Base-by-base conservation (phyloP, 495 filamentous ascomycete species). In the Lophium mytilinum region DNA sequence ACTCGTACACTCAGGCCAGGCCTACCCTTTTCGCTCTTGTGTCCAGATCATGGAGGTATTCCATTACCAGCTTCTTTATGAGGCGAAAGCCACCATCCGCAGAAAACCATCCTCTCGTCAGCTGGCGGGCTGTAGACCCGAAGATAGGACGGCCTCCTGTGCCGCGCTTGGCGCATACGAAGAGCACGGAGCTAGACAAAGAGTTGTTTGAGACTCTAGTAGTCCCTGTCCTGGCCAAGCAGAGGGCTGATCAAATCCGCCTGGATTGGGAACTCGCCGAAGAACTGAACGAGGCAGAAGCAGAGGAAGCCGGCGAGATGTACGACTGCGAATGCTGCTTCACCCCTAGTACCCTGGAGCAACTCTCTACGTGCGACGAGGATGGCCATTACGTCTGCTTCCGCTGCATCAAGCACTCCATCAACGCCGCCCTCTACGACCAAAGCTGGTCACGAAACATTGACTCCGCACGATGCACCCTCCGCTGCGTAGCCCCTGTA, bases 251-350 rank as follows among this genome's bases (percentile, higher is more conserved):
- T n/a, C 82, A 79, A 57, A 81, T 87, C 42, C 69, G 64, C 1
- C 70, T 71, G 15, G 93, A 98, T 63, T 77, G 73, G 50, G 65
- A 66, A 35, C 57, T 88, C 37, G 90, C 93, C 9, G 61, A 79
- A 6, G 73, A 80, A 21, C 62, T 95, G 55, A 93, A 95, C 69
- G 82, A 80, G 19, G 71, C 74, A 39, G 87, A 96, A 62, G 92
- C 93, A 5, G 82, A 87, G 62, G 74, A 79, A 33, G 79, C 75
- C 6, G 78, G 84, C 33, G 83, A 83, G 21, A 67, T 91, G 15
- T 85, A 90, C 62, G 93, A 97, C 66, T 98, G 93, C 68, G 84
- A 85, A 63, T 96, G 92, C 72, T 98, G 93, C 72, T 93, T 87
- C 62, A 79, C 78, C 33, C 81, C 89, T 35, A 81, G 78, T 37